A percentile compares a stretch with the other conserved stretches of the same genome.
Conservation (phyloP, 805 yeast genomes). For the Saccharomyces paradoxus region DNA sequence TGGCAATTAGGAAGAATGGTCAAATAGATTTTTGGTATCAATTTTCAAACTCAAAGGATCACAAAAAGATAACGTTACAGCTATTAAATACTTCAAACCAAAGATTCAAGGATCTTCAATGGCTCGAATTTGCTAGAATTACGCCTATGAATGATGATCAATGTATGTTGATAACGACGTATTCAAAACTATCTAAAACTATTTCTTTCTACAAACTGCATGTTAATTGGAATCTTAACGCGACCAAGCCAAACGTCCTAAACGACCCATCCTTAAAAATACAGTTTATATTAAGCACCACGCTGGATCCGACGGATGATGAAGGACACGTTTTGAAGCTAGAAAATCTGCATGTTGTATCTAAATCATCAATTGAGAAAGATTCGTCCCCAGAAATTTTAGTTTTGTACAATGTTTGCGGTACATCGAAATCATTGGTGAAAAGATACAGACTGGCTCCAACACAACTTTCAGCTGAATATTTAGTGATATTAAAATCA, state of each 20-base stretch:
- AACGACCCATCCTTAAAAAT: conserved; percentile 28
- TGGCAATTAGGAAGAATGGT: conserved; percentile 29
- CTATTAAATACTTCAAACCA: conserved; percentile 17
- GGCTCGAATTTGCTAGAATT: conserved; percentile 27
- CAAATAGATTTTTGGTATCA: conserved; percentile 33
- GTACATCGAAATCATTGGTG: conserved; percentile 18
- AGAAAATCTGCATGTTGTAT: conserved; percentile 18
- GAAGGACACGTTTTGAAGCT: conserved; percentile 20
- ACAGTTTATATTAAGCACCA: conserved; percentile 19
- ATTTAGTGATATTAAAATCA: conserved; percentile 12
- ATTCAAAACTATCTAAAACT: conserved; percentile 20
- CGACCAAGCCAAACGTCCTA: conserved; percentile 17
- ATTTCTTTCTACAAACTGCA: conserved; percentile 25
- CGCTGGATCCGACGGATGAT: conserved; percentile 17
- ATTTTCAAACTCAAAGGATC: conserved; percentile 32
- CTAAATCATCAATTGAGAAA: conserved; percentile 25
- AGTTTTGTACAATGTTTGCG: conserved; percentile 18
- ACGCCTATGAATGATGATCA: conserved; percentile 30
- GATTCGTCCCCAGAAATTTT: conserved; percentile 25
- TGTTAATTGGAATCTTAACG: conserved; percentile 28
- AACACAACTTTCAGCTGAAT: conserved; percentile 16
- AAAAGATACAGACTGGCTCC: conserved; percentile 20
- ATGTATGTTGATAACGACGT: conserved; percentile 24
- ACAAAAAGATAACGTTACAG: conserved; percentile 29
- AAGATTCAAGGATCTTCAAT: conserved; percentile 23